These are phyloP conservation scores for Geotrichum macrosporum DNA, from an alignment of 1,139 yeast species.

Conservation along the genomic window DNA sequence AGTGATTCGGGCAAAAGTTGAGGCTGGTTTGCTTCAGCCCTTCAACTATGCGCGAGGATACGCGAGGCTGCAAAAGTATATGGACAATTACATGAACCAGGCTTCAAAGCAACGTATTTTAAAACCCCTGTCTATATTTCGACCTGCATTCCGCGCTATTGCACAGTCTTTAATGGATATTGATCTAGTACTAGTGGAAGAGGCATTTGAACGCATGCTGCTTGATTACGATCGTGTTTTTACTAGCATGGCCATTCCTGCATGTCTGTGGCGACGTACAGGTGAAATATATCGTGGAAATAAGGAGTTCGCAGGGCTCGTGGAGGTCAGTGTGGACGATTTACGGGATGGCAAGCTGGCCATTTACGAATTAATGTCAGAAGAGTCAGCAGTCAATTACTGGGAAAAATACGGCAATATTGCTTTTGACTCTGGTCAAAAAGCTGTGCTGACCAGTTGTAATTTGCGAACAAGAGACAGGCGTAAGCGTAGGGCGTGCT, in stretches of 20 bases:
- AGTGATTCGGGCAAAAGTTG: constrained; percentile 92
- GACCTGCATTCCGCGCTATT: constrained; percentile 93
- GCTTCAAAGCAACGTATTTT: constrained; percentile 82
- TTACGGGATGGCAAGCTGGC: constrained; percentile 89
- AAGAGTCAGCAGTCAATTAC: constrained; percentile 94
- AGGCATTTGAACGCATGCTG: constrained; percentile 88
- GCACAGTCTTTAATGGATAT: constrained; percentile 88
- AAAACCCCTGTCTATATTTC: constrained; percentile 76
- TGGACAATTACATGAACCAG: constrained; percentile 85
- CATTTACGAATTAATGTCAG: constrained; percentile 91
- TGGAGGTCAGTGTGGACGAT: constrained; percentile 89
- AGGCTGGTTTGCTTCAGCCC: constrained; percentile 90
- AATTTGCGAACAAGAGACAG: constrained; percentile 82
- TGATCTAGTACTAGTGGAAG: constrained; percentile 88
- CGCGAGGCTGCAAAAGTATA: constrained; percentile 80
- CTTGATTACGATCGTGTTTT: constrained; percentile 92
- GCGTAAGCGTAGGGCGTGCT: constrained; percentile 74
- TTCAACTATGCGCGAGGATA: constrained; percentile 93
- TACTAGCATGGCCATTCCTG: constrained; percentile 97
- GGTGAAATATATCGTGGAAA: constrained; percentile 96
- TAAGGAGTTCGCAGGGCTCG: constrained; percentile 92
- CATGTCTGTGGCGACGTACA: constrained; percentile 95
- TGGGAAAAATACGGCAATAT: constrained; percentile 98
- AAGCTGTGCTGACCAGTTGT: constrained; percentile 91
- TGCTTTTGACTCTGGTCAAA: constrained; percentile 93